Base-by-base conservation (phyloP, 192 early-diverging fungal species). In the Linnemannia elongata region DNA sequence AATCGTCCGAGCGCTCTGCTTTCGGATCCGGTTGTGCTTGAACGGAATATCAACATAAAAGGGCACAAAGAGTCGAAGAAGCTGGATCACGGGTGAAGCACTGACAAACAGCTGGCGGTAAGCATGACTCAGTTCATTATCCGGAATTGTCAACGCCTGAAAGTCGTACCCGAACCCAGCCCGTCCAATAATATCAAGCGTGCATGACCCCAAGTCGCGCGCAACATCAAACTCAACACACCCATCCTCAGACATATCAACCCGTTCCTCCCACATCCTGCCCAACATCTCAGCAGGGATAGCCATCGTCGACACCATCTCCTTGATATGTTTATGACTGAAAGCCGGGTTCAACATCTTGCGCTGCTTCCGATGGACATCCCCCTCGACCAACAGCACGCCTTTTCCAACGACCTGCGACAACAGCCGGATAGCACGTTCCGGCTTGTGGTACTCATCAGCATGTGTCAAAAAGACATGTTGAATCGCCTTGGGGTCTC, bases 331-430 rank as follows among this genome's bases (percentile, higher is more conserved):
- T 18, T 83, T 71, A 71, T 88, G 73, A 15, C 78, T 77, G 45
- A 93, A 93, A 5, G 91, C 90, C 3, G 93, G 93, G 72, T 92
- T 92, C 27, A 93, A 55, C 89, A 93, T 89, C 73, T 92, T 92
- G 44, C 93, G 88, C 70, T 93, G 93, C 42, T 79, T 79, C 54
- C 72, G 75, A 77, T 93, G 93, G 13, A 44, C 87, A 49, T 84
- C 88, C 1, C 93, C 92, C 74, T 93, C 93, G 7, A 89, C 85
- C 22, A 93, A 69, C 41, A 93, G 47, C 2, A 93, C 69, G 13
- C 92, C 92, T 24, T 83, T 69, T 22, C 93, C 92, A 49, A 93
- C 30, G 2, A 92, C 77, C 69, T 76, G 66, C 2, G 81, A 71
- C 39, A 93, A n/a, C 42, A 89, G 72, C n/a, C 69, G 70, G 2